Evolutionary conservation across 2,329 filamentous ascomycete genomes (phyloP), one percentile per base, ranked within the genome.

Genomic region (Emmonsia crescens): DNA sequence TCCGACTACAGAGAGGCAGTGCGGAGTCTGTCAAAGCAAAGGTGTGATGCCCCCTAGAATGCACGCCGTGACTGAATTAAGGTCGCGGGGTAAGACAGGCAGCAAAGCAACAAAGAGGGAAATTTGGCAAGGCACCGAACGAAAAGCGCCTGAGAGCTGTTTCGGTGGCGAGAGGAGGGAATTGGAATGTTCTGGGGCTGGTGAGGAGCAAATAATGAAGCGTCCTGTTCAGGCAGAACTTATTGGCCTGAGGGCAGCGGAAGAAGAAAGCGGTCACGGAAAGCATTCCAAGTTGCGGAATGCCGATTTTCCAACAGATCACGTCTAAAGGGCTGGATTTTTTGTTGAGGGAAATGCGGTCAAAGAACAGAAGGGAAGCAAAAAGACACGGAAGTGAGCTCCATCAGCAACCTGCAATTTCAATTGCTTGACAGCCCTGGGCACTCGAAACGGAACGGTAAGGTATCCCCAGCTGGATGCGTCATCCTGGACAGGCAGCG

Each of bases 101-200:
- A 57, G 56, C 38, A 44, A 31, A 57, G 56, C 24, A 24, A 31
- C 56, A 44, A 46, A 57, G 38, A 44, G 16, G 29, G 40, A n/a
- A 14, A 44, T 29, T 57, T 29, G 33, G 52, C 56, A 57, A 57
- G 56, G 56, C 56, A 57, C 56, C 56, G 56, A 57, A 57, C 56
- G 40, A 46, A 57, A 44, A 46, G 36, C 38, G 27, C 56, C 40
- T 40, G 40, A 16, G 46, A 57, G 56, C 21, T 44, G n/a, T 46
- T 46, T 31, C 19, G 21, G 38, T 29, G 40, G 40, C 38, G 24
- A 27, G 38, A 44, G 27, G 19, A 57, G 24, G 5, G 16, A 44
- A 38, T 42, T 29, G 54, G 54, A 42, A 57, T 42, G 33, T 57
- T 40, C 36, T 57, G 36, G 36, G 54, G 36, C 54, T 42, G 14